phyloP scores from a whole-genome alignment of 768 basidiomycete species.

The Tricholoma furcatifolium region DNA sequence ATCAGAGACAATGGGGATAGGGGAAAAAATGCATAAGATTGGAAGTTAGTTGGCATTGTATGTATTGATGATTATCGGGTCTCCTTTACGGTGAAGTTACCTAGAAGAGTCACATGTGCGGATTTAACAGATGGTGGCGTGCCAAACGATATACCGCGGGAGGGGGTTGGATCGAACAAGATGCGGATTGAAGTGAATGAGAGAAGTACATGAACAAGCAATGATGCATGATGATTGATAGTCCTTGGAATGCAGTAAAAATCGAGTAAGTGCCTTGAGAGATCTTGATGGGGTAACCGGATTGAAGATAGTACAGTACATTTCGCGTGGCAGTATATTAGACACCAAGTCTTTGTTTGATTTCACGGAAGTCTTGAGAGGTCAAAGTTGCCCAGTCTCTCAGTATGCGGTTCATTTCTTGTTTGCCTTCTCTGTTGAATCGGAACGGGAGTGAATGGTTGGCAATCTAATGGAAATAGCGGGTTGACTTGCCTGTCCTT shows the following conservation, averaged over 20 bases:
- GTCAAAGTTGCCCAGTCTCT: slow-evolving; percentile 48
- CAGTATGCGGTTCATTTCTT: slow-evolving; percentile 51
- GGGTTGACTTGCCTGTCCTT: slow-evolving; percentile 45
- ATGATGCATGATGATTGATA: slow-evolving; percentile 7
- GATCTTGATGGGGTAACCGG: background rate
- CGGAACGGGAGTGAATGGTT: slow-evolving; percentile 6
- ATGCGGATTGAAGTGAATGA: slow-evolving; percentile 5
- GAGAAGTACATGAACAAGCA: slow-evolving; percentile 2
- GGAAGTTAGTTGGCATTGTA: slow-evolving; percentile 2
- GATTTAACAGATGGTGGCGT: slow-evolving; percentile 15
- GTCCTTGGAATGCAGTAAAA: slow-evolving; percentile 11
- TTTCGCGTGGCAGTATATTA: slow-evolving; percentile 25
- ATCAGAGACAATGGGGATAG: background rate
- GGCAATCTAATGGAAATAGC: slow-evolving; percentile 5
- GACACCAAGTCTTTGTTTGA: slow-evolving; percentile 57
- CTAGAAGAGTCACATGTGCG: slow-evolving; percentile 10
- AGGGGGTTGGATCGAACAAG: slow-evolving; percentile 14
- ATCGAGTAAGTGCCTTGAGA: background rate
- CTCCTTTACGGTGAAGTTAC: slow-evolving; percentile 6
- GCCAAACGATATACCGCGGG: slow-evolving; percentile 15
- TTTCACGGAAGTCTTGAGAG: slow-evolving; percentile 48
- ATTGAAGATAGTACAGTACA: background rate
- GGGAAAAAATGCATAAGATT: background rate
- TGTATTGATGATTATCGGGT: slow-evolving; percentile 12
- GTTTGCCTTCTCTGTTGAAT: slow-evolving; percentile 48